A percentile compares a stretch with the other conserved stretches of the same genome.
Conservation (phyloP, 148 eudicot species). For the Arbutus unedo region DNA sequence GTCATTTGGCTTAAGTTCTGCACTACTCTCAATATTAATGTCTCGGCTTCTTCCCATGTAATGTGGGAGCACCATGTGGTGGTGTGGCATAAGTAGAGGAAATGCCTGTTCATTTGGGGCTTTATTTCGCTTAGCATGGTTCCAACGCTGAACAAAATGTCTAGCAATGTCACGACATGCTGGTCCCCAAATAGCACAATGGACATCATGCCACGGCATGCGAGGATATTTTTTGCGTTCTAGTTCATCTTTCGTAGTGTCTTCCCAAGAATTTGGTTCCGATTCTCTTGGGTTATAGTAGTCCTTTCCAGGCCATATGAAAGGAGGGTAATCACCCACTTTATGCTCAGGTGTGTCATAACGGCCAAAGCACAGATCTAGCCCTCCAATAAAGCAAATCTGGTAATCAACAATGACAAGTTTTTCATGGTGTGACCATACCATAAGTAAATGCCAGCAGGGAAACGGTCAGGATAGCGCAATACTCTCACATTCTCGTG, state of each 20-base stretch:
- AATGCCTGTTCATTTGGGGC: slow-evolving; percentile 90
- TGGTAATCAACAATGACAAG: slow-evolving; percentile 85
- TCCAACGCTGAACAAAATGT: slow-evolving; percentile 99
- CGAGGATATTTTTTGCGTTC: slow-evolving; percentile 86
- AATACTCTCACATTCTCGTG: slow-evolving; percentile 92
- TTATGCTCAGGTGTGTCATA: slow-evolving; percentile 79
- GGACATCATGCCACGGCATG: slow-evolving; percentile 99
- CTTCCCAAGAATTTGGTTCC: slow-evolving; percentile 99
- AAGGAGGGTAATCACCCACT: slow-evolving; percentile 75
- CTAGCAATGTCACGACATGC: slow-evolving; percentile 94
- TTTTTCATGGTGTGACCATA: slow-evolving; percentile 99
- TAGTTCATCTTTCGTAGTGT: slow-evolving; percentile 87
- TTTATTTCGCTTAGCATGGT: slow-evolving; percentile 97
- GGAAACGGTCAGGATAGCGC: slow-evolving; percentile 96
- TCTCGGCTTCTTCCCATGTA: slow-evolving; percentile 72
- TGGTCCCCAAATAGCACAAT: slow-evolving; percentile 95
- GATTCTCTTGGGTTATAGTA: slow-evolving; percentile 98
- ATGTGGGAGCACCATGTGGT: slow-evolving; percentile 98
- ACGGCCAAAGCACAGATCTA: slow-evolving; percentile 98
- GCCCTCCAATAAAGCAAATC: slow-evolving; percentile 87
- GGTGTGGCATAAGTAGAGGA: slow-evolving; percentile 94
- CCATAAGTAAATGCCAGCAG: slow-evolving; percentile 89
- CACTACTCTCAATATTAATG: slow-evolving; percentile 31
- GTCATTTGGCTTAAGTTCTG: slow-evolving; percentile 27
- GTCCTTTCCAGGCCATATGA: slow-evolving; percentile 95